Evolutionary conservation across 129 eudicot genomes (phyloP), one percentile per base, ranked within the genome.

Genomic region (Pittosporum tobira): DNA sequence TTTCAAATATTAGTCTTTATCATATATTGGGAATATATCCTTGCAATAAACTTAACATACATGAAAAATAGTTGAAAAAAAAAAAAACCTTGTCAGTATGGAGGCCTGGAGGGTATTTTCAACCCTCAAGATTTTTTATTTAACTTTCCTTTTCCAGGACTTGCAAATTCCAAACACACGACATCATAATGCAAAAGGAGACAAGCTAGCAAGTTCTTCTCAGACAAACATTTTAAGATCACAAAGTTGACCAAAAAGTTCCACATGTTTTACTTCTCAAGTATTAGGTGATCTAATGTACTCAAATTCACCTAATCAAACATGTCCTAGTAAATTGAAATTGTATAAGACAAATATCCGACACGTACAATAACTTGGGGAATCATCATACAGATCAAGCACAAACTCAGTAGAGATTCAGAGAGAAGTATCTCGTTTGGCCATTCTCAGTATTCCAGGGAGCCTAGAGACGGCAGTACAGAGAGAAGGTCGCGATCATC

Each of bases 401-500:
- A 53, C 18, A 8, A n/a, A n/a, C 53, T 8, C 43, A 9, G 48
- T 63, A 3, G 16, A 30, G 24, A 26, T 53, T 25, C n/a, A 51
- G 34, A 26, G 48, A 19, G 9, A n/a, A 16, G 46, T 21, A 21
- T 42, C 31, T 63, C 26, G 36, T 58, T 37, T 47, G 34, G 49
- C 44, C 57, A 29, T 62, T 70, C 44, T 76, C 76, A 87, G 76
- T 79, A 87, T 40, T 80, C 84, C 50, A 82, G 81, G 15, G 95
- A 85, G 49, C 94, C 94, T 66, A 78, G 60, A 42, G 89, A 86
- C 2, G 90, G 83, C 52, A 79, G 73, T 48, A 79, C 79, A 13
- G 84, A 77, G 14, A 70, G 74, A 8, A 66, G 63, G 71, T 69
- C 79, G 49, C 78, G 81, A 48, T 78, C 84, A 34, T 86, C 84